phyloP scores from a whole-genome alignment of 306 rosid species.

The Aeschynomene evenia region DNA sequence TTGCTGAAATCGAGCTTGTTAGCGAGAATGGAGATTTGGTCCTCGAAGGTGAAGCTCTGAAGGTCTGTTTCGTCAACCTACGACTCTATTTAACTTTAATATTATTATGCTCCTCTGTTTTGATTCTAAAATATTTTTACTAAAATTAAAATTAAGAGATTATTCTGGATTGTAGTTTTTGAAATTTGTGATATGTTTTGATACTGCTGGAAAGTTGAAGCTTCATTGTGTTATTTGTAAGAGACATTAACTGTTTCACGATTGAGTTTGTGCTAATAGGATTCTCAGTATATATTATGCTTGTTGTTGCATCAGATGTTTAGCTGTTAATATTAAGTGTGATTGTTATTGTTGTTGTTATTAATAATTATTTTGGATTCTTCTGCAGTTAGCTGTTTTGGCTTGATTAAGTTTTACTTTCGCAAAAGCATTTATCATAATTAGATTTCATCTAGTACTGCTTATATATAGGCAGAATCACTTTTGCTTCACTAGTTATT shows the following conservation, averaged over 20 bases:
- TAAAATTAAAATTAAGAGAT: no score
- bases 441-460: no score
- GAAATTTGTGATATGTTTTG: constrained; percentile 9
- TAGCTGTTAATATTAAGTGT: not conserved
- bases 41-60: constrained; percentile 32
- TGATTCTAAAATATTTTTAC: no score
- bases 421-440: no score
- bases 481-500: no score
- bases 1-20: constrained; percentile 43
- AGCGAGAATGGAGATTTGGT: constrained; percentile 37
- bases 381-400: no score
- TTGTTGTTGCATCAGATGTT: not conserved
- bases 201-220: not conserved
- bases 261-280: not conserved
- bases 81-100: not conserved
- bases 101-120: no score
- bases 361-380: no score
- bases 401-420: no score
- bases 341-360: not conserved
- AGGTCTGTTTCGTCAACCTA: constrained; percentile 33
- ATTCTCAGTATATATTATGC: not conserved
- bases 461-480: no score
- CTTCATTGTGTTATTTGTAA: not conserved
- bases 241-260: not conserved
- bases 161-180: not conserved